These are phyloP conservation scores for Trichomonascaceae sp. DNA, from an alignment of 1,139 yeast genomes.

Conservation along the genomic window DNA sequence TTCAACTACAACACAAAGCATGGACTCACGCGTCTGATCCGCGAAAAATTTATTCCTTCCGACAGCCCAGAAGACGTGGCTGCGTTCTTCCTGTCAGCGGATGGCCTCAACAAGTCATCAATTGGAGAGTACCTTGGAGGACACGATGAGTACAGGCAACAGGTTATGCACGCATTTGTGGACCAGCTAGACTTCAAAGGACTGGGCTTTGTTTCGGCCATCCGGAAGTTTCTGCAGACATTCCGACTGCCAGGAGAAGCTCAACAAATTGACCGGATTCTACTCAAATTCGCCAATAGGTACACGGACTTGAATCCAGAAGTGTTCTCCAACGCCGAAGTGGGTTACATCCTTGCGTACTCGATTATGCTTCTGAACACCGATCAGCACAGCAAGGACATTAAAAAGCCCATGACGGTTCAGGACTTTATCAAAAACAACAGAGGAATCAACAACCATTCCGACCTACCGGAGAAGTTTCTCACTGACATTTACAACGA, in stretches of 20 bases:
- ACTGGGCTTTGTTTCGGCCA: conserved; percentile 67
- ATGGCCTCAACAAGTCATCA: conserved; percentile 69
- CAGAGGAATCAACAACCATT: conserved; percentile 87
- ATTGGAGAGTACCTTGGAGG: conserved; percentile 92
- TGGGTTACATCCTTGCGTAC: conserved; percentile 85
- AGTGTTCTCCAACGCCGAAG: conserved; percentile 80
- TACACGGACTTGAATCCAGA: conserved; percentile 79
- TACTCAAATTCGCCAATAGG: conserved; percentile 93
- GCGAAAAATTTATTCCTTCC: conserved; percentile 48
- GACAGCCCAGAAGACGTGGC: conserved; percentile 62
- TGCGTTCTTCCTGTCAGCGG: conserved; percentile 56
- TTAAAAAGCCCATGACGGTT: conserved; percentile 68
- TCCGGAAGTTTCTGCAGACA: conserved; percentile 70
- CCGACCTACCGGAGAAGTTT: conserved; percentile 65
- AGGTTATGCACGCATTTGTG: conserved; percentile 88
- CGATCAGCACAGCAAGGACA: conserved; percentile 79
- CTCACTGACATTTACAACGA: conserved; percentile 60
- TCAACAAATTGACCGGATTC: conserved; percentile 90
- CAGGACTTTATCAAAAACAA: conserved; percentile 80
- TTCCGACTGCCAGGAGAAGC: conserved; percentile 97
- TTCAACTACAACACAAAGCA: conserved; percentile 79
- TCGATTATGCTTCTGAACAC: conserved; percentile 91
- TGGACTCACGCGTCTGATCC: conserved; percentile 53
- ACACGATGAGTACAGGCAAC: conserved; percentile 64
- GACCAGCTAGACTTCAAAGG: conserved; percentile 70